Evolutionary conservation across 2,329 filamentous ascomycete genomes (phyloP).

Genomic region (Trichoderma sp.): DNA sequence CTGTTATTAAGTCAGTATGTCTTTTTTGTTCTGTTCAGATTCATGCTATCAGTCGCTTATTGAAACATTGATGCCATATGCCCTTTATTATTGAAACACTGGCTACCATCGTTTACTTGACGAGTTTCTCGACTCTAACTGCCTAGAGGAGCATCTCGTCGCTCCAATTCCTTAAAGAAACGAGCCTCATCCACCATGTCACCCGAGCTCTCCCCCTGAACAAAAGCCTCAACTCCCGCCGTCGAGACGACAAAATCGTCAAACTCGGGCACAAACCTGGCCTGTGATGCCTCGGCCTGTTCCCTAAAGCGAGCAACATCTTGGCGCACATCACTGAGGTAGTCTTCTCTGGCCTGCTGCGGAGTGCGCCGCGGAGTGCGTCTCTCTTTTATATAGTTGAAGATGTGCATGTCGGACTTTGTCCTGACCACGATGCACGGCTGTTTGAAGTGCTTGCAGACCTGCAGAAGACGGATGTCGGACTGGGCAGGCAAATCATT

Average conservation of each 20-base stretch:
- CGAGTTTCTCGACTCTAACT: too few relatives aligned
- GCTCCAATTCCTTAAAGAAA: background rate
- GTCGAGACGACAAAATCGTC: background rate
- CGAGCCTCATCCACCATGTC: background rate
- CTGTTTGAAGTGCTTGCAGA: background rate
- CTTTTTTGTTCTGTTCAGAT: background rate
- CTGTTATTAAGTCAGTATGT: background rate
- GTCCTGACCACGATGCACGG: background rate
- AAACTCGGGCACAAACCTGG: background rate
- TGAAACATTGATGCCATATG: background rate
- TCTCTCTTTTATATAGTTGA: background rate
- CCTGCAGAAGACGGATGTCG: background rate
- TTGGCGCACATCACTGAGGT: background rate
- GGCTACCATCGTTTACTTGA: too few relatives aligned
- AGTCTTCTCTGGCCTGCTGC: background rate
- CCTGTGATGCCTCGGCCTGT: background rate
- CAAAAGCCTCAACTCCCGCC: background rate
- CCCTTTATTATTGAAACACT: too few relatives aligned
- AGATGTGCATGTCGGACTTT: background rate
- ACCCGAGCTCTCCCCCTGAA: background rate
- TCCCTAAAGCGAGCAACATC: background rate
- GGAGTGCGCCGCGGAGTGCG: background rate
- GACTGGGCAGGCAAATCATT: background rate
- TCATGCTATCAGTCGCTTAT: background rate
- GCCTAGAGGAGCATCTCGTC: background rate